These are phyloP conservation scores for Cladosporium colombiae DNA, from an alignment of 2,329 filamentous ascomycete genomes.

Conservation along the genomic window DNA sequence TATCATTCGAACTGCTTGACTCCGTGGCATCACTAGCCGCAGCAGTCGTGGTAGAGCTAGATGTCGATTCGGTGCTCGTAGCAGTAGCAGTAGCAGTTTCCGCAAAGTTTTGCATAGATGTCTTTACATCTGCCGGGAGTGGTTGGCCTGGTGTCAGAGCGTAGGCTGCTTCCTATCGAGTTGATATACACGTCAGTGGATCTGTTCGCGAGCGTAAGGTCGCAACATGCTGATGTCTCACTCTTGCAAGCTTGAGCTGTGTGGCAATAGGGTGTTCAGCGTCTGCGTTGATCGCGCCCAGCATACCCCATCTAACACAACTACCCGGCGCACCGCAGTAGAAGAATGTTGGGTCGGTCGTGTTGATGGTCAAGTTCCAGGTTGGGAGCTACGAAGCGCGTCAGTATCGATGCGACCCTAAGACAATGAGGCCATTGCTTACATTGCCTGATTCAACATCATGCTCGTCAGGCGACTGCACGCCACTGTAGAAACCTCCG, in stretches of 20 bases:
- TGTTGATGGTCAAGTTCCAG: conserved; percentile 53
- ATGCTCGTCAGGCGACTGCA: conserved; percentile 3
- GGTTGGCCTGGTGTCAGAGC: conserved; percentile 43
- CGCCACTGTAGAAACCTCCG: conserved; percentile 29
- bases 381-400: conserved; percentile 24
- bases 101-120: conserved; percentile 28
- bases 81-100: conserved; percentile 26
- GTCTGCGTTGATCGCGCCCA: conserved; percentile 71
- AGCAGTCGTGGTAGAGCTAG: conserved; percentile 22
- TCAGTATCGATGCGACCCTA: neutral
- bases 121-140: conserved; percentile 41
- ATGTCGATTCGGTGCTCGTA: conserved; percentile 21
- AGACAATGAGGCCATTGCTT: neutral
- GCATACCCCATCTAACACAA: conserved; percentile 67
- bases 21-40: conserved; percentile 23
- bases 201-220: neutral
- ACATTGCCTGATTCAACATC: conserved; percentile 8
- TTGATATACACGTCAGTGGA: neutral
- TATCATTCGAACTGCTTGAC: conserved; percentile 13
- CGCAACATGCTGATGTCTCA: neutral
- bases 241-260: conserved; percentile 33
- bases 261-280: conserved; percentile 29
- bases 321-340: conserved; percentile 69
- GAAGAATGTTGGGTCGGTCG: conserved; percentile 66
- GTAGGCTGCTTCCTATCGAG: conserved; percentile 27